Percentiles rank a stretch among this genome's conserved stretches.
These are phyloP conservation scores for Pythium sukuiense DNA, from an alignment of 352 stramenopile genomes.

Conservation along the genomic window DNA sequence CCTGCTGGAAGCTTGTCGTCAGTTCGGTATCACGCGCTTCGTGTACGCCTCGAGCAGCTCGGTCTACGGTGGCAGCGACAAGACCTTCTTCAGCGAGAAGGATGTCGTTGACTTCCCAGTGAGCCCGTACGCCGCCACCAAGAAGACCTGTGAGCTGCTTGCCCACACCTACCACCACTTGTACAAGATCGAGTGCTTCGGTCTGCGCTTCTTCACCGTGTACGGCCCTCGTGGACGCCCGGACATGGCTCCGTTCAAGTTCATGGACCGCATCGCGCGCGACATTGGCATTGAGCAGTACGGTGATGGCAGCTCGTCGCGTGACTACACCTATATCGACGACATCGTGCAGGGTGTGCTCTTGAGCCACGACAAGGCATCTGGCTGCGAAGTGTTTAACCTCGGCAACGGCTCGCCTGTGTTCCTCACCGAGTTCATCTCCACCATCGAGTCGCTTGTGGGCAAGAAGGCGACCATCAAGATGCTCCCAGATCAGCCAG, in stretches of 20 bases:
- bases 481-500: conserved; percentile 93
- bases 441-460: conserved; percentile 92
- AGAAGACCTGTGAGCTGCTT: conserved; percentile 97
- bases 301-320: conserved; percentile 92
- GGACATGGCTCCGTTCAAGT: conserved; percentile 99
- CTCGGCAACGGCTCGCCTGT: conserved; percentile 93
- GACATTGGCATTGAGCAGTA: conserved; percentile 96
- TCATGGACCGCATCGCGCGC: conserved; percentile 94
- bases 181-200: conserved; percentile 94
- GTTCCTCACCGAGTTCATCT: conserved; percentile 94
- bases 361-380: conserved; percentile 62
- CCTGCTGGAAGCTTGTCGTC: conserved; percentile 91
- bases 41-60: conserved; percentile 95
- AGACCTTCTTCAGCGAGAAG: conserved; percentile 89
- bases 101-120: conserved; percentile 94
- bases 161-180: conserved; percentile 97
- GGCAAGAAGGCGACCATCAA: conserved; percentile 95
- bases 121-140: conserved; percentile 96
- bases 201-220: conserved; percentile 98
- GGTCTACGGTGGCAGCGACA: conserved; percentile 94
- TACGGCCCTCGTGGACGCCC: conserved; percentile 95
- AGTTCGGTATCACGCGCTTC: conserved; percentile 92
- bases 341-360: conserved; percentile 97
- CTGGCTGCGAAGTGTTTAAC: conserved; percentile 96
- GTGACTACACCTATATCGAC: conserved; percentile 98